Evolutionary conservation across 495 filamentous ascomycete genomes (phyloP).

Genomic region (Glutinoglossum americanum): DNA sequence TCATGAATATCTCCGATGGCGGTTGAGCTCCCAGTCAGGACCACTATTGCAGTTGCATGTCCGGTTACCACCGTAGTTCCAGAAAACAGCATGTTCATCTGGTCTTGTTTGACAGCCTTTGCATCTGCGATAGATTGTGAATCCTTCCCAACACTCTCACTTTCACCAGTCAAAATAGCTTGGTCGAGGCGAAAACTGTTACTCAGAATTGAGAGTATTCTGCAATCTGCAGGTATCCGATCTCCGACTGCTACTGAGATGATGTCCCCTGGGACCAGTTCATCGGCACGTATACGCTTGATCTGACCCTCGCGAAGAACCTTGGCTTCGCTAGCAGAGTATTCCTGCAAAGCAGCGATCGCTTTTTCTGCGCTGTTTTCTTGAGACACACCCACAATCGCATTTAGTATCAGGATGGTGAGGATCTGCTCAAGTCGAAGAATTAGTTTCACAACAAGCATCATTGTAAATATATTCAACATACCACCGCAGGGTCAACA

Average conservation of each 20-base stretch:
- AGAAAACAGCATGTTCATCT: constrained; percentile 94
- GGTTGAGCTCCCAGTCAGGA: constrained; percentile 72
- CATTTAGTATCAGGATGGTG: constrained; percentile 90
- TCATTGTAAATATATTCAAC: constrained; percentile 12
- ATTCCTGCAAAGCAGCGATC: constrained; percentile 95
- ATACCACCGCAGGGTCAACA: constrained; percentile 84
- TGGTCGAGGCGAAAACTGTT: constrained; percentile 95
- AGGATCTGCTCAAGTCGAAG: constrained; percentile 44
- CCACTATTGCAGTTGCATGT: constrained; percentile 79
- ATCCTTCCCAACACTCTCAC: constrained; percentile 89
- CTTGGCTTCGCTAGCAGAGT: constrained; percentile 94
- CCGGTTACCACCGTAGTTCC: constrained; percentile 94
- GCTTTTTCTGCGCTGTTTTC: constrained; percentile 98
- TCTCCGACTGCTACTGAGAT: constrained; percentile 79
- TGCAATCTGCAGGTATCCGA: constrained; percentile 90
- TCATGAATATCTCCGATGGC: constrained; percentile 98
- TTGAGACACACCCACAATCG: constrained; percentile 92
- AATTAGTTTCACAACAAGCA: background rate
- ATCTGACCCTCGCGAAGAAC: constrained; percentile 61
- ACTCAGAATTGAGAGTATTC: constrained; percentile 76
- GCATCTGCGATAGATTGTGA: constrained; percentile 43
- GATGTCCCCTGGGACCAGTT: constrained; percentile 89
- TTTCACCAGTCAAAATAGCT: constrained; percentile 93
- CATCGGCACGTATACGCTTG: constrained; percentile 70
- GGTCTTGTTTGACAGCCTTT: constrained; percentile 90